Evolutionary conservation across 441 rosid genomes (phyloP).

Genomic region (Jatropha podagrica): DNA sequence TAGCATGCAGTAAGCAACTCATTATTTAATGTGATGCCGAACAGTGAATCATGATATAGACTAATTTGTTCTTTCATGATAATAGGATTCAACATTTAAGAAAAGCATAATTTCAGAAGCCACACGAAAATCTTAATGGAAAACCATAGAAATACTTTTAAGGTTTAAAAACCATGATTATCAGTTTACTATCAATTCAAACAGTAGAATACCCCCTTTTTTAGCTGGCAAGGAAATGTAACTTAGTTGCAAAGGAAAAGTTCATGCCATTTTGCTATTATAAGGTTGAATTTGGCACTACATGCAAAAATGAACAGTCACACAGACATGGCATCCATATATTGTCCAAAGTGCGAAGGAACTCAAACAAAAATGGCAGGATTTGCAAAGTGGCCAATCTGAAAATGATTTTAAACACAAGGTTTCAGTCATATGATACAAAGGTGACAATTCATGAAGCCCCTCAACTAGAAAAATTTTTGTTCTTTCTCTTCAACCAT

Average conservation of each 20-base stretch:
- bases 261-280: background rate
- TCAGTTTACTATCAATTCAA: constrained; percentile 6
- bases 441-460: background rate
- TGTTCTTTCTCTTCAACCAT: background rate
- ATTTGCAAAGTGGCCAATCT: background rate
- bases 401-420: background rate
- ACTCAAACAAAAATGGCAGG: background rate
- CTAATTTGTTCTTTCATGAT: background rate
- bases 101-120: constrained; percentile 9
- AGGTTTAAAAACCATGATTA: constrained; percentile 1
- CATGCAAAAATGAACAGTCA: background rate
- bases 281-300: background rate
- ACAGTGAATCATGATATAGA: background rate
- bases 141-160: background rate
- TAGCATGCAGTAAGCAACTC: constrained; percentile 24
- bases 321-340: background rate
- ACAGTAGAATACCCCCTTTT: background rate
- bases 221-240: background rate
- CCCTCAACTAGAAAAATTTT: background rate
- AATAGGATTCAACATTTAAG: background rate
- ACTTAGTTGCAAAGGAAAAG: background rate
- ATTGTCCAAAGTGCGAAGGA: background rate
- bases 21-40: constrained; percentile 5
- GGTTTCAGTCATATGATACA: background rate
- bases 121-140: background rate